Evolutionary conservation across 148 eudicot species (phyloP).

Genomic region (Amaranthus palmeri): DNA sequence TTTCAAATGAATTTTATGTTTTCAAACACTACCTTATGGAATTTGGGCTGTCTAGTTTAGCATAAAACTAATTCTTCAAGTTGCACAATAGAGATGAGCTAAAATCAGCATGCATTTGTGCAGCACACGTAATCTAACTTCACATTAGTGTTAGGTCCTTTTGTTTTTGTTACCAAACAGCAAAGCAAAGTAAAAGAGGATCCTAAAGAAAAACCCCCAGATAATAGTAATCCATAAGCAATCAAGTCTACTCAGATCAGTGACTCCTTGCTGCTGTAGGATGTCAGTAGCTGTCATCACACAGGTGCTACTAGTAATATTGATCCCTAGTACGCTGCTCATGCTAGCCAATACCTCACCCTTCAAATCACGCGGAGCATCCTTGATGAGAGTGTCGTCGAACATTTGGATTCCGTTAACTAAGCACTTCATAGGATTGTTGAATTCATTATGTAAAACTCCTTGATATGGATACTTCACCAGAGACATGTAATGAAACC

Average conservation of each 20-base stretch:
- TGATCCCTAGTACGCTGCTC: slow-evolving; percentile 13
- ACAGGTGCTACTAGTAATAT: slow-evolving; percentile 19
- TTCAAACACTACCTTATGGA: no score
- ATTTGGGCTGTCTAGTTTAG: no score
- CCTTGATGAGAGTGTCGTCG: slow-evolving; percentile 25
- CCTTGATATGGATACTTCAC: slow-evolving; percentile 37
- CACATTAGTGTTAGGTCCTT: slow-evolving; percentile 1
- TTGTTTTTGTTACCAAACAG: slow-evolving; percentile 26
- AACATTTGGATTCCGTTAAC: slow-evolving; percentile 25
- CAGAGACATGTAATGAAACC: slow-evolving; percentile 38
- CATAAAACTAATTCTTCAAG: no score
- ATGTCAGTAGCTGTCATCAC: slow-evolving; percentile 19
- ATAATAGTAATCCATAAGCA: slow-evolving; percentile 25
- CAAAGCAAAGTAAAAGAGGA: slow-evolving; percentile 22
- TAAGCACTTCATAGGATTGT: slow-evolving; percentile 22
- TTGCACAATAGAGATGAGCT: no score
- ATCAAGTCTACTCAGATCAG: slow-evolving; percentile 22
- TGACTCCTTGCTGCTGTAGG: slow-evolving; percentile 18
- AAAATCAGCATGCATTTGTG: no score
- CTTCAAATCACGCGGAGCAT: slow-evolving; percentile 6
- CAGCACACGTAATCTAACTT: no score
- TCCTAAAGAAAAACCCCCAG: slow-evolving; percentile 28
- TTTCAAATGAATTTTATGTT: no score
- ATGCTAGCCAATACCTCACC: slow-evolving; percentile 6
- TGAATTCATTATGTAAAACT: slow-evolving; percentile 24